These are phyloP conservation scores for Paxillus ammoniavirescens DNA, from an alignment of 768 basidiomycete species.

Conservation along the genomic window DNA sequence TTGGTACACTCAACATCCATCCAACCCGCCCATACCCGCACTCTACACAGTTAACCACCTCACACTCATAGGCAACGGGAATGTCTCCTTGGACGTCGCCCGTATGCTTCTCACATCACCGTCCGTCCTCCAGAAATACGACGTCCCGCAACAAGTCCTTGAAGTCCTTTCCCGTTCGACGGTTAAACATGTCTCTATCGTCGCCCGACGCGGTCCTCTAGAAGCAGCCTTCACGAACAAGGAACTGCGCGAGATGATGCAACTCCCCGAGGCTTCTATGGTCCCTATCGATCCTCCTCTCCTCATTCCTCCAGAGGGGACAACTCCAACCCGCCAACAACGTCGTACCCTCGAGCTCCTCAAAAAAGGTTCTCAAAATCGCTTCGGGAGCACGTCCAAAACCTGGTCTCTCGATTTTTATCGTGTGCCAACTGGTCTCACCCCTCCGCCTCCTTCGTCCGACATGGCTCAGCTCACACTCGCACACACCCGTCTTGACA, in stretches of 20 bases:
- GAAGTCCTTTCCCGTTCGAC: constrained; percentile 58
- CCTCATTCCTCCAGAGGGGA: constrained; percentile 36
- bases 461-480: constrained; percentile 46
- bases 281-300: constrained; percentile 52
- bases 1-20: constrained; percentile 96
- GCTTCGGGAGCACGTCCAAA: constrained; percentile 50
- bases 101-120: constrained; percentile 81
- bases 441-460: constrained; percentile 18
- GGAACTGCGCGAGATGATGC: constrained; percentile 84
- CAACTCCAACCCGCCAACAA: constrained; percentile 58
- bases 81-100: constrained; percentile 91
- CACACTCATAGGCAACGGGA: constrained; percentile 89
- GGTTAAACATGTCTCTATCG: constrained; percentile 76
- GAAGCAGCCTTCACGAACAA: constrained; percentile 92
- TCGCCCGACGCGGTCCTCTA: constrained; percentile 83
- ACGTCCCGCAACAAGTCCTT: constrained; percentile 76
- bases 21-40: constrained; percentile 55
- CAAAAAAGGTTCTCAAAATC: constrained; percentile 55
- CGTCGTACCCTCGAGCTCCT: constrained; percentile 65
- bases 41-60: constrained; percentile 69
- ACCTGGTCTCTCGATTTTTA: constrained; percentile 85
- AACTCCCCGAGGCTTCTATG: constrained; percentile 63
- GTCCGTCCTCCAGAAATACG: constrained; percentile 61
- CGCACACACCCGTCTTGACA: constrained; percentile 60
- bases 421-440: constrained; percentile 60